A percentile compares a stretch with the other conserved stretches of the same genome.
Evolutionary conservation across 2,329 filamentous ascomycete genomes (phyloP).

Genomic region (Calonectria leucothoes): DNA sequence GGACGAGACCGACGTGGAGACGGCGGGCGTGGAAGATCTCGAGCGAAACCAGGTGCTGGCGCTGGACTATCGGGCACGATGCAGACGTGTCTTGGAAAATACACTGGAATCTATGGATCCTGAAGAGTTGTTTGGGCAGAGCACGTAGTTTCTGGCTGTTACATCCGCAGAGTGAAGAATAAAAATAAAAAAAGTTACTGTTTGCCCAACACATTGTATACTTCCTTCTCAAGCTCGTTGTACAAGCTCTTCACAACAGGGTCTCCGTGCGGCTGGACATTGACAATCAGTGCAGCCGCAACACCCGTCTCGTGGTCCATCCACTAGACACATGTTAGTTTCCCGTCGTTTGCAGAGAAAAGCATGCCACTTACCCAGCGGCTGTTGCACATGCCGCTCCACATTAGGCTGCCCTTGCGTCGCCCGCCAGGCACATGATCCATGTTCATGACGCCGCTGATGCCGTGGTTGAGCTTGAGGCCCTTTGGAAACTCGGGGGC

Average conservation of each 20-base stretch:
- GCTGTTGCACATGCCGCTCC: conserved; percentile 55
- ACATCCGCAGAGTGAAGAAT: not conserved
- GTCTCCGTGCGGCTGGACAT: conserved; percentile 53
- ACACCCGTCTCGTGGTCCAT: conserved; percentile 53
- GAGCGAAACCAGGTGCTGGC: conserved; percentile 62
- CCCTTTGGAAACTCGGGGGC: conserved; percentile 51
- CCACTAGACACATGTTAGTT: conserved; percentile 43
- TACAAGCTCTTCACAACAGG: conserved; percentile 48
- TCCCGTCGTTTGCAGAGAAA: not conserved
- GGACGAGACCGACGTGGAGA: conserved; percentile 58
- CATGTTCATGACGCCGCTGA: conserved; percentile 54
- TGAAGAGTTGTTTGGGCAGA: conserved; percentile 44
- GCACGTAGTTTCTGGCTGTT: conserved; percentile 19
- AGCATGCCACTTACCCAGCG: conserved; percentile 52
- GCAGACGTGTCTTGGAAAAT: conserved; percentile 58
- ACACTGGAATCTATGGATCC: conserved; percentile 54
- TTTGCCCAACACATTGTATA: conserved; percentile 46
- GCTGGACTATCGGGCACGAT: conserved; percentile 60
- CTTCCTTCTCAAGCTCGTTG: conserved; percentile 52
- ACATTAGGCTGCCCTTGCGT: conserved; percentile 55
- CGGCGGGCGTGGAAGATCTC: conserved; percentile 53
- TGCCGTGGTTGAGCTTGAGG: conserved; percentile 50
- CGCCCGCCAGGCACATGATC: conserved; percentile 54
- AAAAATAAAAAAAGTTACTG: conserved; percentile 1
- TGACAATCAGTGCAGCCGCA: conserved; percentile 52